phyloP scores from a whole-genome alignment of 768 basidiomycete genomes.

The Melanogaster broomeanus region DNA sequence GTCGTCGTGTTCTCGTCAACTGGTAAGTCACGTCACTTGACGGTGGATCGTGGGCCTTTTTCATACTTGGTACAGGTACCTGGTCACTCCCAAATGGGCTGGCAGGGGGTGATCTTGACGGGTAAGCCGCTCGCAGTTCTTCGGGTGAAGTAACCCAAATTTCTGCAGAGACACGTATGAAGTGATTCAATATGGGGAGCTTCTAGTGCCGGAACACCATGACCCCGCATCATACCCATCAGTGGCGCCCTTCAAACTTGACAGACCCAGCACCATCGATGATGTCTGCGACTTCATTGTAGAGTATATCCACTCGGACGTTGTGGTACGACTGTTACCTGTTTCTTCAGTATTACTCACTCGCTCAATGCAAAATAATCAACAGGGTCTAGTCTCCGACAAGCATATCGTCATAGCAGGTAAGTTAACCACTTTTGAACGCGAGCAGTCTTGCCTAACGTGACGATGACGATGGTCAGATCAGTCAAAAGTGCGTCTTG shows the following conservation, averaged over 20 bases:
- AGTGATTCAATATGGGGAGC: constrained; percentile 53
- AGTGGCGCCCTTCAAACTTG: constrained; percentile 37
- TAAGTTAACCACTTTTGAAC: constrained; percentile 28
- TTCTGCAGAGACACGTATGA: constrained; percentile 59
- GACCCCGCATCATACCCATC: constrained; percentile 53
- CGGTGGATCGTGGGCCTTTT: not conserved
- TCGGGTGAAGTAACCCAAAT: not conserved
- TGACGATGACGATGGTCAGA: constrained; percentile 41
- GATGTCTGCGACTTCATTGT: constrained; percentile 82
- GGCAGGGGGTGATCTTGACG: constrained; percentile 80
- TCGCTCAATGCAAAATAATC: constrained; percentile 10
- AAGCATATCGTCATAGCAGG: constrained; percentile 73
- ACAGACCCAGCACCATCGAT: constrained; percentile 54
- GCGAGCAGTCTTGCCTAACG: not conserved
- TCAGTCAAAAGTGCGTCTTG: constrained; percentile 59
- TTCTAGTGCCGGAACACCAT: constrained; percentile 56
- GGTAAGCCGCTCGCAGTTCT: constrained; percentile 42
- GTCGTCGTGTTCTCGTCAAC: constrained; percentile 69
- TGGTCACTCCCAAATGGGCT: constrained; percentile 70
- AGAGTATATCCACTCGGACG: constrained; percentile 82
- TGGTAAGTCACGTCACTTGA: constrained; percentile 39
- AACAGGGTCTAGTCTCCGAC: constrained; percentile 67
- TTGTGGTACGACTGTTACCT: constrained; percentile 51
- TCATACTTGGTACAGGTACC: constrained; percentile 38
- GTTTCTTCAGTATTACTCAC: not conserved